Base-by-base conservation (phyloP, 1,284 basidiomycete genomes). In the Ceratobasidium sp. region DNA sequence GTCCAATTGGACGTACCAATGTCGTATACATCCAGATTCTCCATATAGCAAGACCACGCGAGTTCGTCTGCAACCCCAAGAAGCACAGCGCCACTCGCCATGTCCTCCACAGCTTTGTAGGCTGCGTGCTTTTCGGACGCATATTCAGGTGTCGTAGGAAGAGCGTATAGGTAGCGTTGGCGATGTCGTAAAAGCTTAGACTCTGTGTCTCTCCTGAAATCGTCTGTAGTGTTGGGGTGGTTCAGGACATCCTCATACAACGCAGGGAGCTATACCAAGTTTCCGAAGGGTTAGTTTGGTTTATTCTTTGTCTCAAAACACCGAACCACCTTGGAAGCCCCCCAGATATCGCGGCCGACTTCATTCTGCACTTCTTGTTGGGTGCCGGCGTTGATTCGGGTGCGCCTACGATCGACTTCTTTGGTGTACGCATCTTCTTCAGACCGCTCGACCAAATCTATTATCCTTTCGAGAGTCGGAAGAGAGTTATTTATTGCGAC, bases 31-130 rank as follows among this genome's bases (percentile, higher is more conserved):
- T 98, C 90, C 59, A 84, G 87, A 76, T 89, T 88, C 77, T 98
- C 94, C 48, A 98, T 83, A 74, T 85, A 88, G 21, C 93, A 80
- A 39, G 81, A 85, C 95, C 95, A 97, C 0, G 93, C 92, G 16
- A 90, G 76, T 75, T 91, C 88, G 76, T 96, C 89, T 0, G 88
- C 85, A n/a, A 94, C 85, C 34, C 84, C 83, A 34, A 97, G 82
- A 5, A 94, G 81, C 10, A 96, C 87, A 58, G 88, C 86, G 1
- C 93, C 94, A 18, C 85, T 82, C 0, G 92, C 85, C 58, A 96
- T 81, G 5, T 87, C 85, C 61, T 92, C 85, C 3, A 96, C 83
- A 75, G 92, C 88, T 79, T 93, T 95, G 14, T 81, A 77, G 0
- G 78, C 77, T 8, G 82, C 80, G 30, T 80, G 80, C 23, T 85